Evolutionary conservation across 1,284 basidiomycete genomes (phyloP).

Genomic region (Sanghuangporus sanghuang): DNA sequence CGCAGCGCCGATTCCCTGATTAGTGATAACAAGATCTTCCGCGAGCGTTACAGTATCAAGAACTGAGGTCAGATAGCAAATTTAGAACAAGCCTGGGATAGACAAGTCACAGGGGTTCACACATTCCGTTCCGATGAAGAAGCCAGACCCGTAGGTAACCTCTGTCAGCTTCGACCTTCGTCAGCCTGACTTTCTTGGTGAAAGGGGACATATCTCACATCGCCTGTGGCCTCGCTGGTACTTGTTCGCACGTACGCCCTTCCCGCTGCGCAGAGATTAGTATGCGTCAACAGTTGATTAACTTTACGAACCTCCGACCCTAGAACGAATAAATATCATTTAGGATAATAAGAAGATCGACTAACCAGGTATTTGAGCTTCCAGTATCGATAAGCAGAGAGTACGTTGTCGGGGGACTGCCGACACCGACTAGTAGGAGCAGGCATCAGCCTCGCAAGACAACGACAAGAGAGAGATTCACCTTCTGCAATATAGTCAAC

Average conservation of each 20-base stretch:
- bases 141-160: conserved; percentile 19
- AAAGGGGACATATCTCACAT: background rate
- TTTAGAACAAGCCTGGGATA: background rate
- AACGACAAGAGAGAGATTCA: background rate
- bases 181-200: background rate
- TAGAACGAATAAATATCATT: background rate
- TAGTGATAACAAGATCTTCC: conserved; percentile 14
- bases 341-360: too few relatives aligned
- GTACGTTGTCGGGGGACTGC: conserved; percentile 18
- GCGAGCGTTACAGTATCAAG: conserved; percentile 19
- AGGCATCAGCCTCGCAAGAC: background rate
- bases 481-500: conserved; percentile 6
- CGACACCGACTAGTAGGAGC: conserved; percentile 14
- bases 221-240: conserved; percentile 14
- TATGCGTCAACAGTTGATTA: background rate
- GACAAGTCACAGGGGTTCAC: background rate
- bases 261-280: conserved; percentile 13
- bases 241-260: conserved; percentile 12
- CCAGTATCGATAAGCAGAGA: conserved; percentile 21
- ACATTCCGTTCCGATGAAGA: conserved; percentile 19
- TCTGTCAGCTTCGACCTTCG: background rate
- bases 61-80: conserved; percentile 1
- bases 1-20: conserved; percentile 22
- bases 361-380: conserved; percentile 21
- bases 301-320: background rate